phyloP scores from a whole-genome alignment of 306 rosid species.

The Astragalus membranaceus region DNA sequence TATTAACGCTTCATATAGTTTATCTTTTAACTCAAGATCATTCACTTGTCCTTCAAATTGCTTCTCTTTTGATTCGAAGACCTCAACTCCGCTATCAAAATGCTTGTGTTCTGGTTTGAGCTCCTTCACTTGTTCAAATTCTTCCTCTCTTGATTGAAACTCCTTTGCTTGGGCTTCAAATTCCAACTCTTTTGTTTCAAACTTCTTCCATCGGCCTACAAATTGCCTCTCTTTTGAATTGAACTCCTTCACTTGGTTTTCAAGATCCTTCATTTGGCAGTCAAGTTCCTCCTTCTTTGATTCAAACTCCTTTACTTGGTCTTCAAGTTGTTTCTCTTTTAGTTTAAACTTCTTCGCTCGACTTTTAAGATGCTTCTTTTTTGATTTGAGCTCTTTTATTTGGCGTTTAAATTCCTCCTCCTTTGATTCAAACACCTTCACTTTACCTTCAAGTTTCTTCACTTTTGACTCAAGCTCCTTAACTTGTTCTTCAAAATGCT shows the following conservation, averaged over 20 bases:
- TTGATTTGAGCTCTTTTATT: slow-evolving; percentile 8
- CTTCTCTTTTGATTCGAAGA: slow-evolving; percentile 3
- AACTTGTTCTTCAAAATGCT: neutral
- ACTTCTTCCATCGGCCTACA: neutral
- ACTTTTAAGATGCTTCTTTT: neutral
- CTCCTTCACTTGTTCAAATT: slow-evolving; percentile 2
- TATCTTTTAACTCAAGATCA: slow-evolving; percentile 25
- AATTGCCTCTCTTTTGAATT: neutral
- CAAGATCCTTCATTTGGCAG: neutral
- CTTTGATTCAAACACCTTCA: neutral
- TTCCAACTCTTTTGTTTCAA: neutral
- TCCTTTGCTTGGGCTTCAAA: neutral
- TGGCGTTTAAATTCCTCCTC: neutral
- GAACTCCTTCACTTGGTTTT: neutral
- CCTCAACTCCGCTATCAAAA: slow-evolving; percentile 14
- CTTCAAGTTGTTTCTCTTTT: neutral
- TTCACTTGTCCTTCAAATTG: neutral
- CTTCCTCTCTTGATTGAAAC: neutral
- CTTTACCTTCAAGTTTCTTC: neutral
- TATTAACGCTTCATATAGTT: slow-evolving; percentile 2
- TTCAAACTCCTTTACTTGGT: neutral
- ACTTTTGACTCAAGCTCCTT: neutral
- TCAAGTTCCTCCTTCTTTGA: neutral
- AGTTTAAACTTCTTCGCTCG: neutral
- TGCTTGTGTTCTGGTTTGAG: neutral